Conservation (phyloP, 2,329 filamentous ascomycete genomes). For the Xylariaceae sp. region DNA sequence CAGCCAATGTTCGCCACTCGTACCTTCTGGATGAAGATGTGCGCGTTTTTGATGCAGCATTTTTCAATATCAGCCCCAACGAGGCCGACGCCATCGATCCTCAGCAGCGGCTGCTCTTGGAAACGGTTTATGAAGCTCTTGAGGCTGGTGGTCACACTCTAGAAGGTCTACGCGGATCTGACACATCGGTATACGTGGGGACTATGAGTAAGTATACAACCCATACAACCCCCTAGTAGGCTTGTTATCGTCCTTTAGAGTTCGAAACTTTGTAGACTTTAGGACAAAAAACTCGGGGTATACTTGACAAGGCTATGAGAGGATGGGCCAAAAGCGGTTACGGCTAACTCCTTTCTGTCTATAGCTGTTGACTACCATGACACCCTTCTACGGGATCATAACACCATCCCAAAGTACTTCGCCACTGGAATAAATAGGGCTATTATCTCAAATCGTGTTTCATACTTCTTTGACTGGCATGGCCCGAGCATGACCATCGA, state of each 20-base stretch:
- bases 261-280: too few species aligned
- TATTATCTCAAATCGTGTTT: constrained; percentile 42
- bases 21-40: constrained; percentile 46
- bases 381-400: constrained; percentile 18
- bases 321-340: too few species aligned
- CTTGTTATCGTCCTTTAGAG: too few species aligned
- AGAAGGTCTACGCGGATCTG: constrained; percentile 1
- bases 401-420: constrained; percentile 27
- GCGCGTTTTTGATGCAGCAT: constrained; percentile 45
- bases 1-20: constrained; percentile 42
- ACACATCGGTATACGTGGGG: constrained; percentile 3
- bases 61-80: constrained; percentile 33
- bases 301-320: too few species aligned
- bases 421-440: constrained; percentile 41
- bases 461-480: constrained; percentile 46
- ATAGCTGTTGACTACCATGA: constrained; percentile 23
- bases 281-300: too few species aligned
- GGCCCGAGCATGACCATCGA: constrained; percentile 53
- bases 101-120: constrained; percentile 27
- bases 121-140: constrained; percentile 21
- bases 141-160: constrained; percentile 10
- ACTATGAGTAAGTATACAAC: constrained; percentile 9
- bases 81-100: too few species aligned
- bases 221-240: too few species aligned
- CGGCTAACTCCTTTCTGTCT: too few species aligned